Conservation (phyloP, 148 eudicot genomes). For the Nyssa sinensis region DNA sequence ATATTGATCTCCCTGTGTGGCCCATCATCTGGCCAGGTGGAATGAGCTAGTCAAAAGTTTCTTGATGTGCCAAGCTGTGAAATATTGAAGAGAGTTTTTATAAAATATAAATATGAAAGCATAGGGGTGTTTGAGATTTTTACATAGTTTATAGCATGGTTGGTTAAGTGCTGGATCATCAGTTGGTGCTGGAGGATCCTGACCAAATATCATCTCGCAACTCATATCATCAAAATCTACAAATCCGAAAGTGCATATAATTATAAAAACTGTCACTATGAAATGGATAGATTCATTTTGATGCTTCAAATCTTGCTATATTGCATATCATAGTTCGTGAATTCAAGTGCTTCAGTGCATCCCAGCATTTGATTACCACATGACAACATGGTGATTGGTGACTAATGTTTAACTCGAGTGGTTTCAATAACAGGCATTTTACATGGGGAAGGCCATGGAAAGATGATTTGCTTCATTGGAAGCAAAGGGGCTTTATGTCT, state of each 20-base stretch:
- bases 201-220: slow-evolving; percentile 73
- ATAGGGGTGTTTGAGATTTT: background rate
- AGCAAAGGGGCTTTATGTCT: background rate
- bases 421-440: background rate
- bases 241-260: background rate
- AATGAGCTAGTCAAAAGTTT: background rate
- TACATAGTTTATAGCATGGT: slow-evolving; percentile 75
- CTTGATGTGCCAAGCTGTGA: background rate
- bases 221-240: slow-evolving; percentile 94
- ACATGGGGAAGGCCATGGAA: background rate
- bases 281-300: background rate
- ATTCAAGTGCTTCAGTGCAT: background rate
- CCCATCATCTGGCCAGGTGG: background rate
- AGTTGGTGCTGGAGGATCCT: slow-evolving; percentile 50
- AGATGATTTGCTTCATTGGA: background rate
- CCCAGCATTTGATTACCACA: background rate
- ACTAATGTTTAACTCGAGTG: background rate
- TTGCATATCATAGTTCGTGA: background rate
- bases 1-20: background rate
- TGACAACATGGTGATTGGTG: background rate
- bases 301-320: background rate
- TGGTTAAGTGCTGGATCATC: slow-evolving; percentile 57
- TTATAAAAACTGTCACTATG: background rate
- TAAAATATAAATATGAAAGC: background rate
- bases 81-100: slow-evolving; percentile 1